Percentiles rank a stretch among this genome's conserved stretches.
These are phyloP conservation scores for Irpex sp. DNA, from an alignment of 1,284 basidiomycete genomes.

Conservation along the genomic window DNA sequence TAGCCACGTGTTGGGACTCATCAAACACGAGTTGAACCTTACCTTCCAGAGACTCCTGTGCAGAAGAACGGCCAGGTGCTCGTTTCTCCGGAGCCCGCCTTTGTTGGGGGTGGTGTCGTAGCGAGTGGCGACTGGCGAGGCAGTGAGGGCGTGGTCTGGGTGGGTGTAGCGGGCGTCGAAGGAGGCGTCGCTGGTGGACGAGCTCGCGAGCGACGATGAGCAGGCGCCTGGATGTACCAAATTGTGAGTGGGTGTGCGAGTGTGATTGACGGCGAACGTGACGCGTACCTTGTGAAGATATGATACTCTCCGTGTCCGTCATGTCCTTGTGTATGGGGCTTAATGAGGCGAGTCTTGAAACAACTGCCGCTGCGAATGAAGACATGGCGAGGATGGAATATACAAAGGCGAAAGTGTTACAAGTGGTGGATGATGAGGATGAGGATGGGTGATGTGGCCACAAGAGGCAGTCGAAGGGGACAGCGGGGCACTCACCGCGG, in stretches of 20 bases:
- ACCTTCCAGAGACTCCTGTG: conserved; percentile 72
- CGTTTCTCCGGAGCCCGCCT: conserved; percentile 39
- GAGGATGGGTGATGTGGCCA: background rate
- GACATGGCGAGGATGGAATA: conserved; percentile 15
- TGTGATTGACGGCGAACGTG: background rate
- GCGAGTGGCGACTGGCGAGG: conserved; percentile 11
- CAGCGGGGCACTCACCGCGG: background rate
- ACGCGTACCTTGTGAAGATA: conserved; percentile 27
- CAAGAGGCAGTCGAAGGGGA: background rate
- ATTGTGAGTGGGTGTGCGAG: conserved; percentile 8
- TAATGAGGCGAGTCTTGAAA: conserved; percentile 20
- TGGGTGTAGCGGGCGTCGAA: conserved; percentile 23
- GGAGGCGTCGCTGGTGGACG: conserved; percentile 14
- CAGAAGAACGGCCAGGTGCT: conserved; percentile 75
- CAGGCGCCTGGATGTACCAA: conserved; percentile 8
- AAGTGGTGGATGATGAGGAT: background rate
- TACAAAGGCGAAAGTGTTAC: conserved; percentile 1
- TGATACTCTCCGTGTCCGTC: conserved; percentile 21
- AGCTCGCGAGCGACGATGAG: conserved; percentile 17
- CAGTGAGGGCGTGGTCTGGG: conserved; percentile 17
- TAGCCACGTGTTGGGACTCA: conserved; percentile 20
- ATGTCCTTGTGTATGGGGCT: conserved; percentile 16
- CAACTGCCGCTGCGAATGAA: conserved; percentile 19
- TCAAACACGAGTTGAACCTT: conserved; percentile 17
- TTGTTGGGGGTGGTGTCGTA: background rate